Evolutionary conservation across 208 protist genomes (phyloP), one percentile per base, ranked within the genome.

Genomic region (Trichomonas vaginalis): DNA sequence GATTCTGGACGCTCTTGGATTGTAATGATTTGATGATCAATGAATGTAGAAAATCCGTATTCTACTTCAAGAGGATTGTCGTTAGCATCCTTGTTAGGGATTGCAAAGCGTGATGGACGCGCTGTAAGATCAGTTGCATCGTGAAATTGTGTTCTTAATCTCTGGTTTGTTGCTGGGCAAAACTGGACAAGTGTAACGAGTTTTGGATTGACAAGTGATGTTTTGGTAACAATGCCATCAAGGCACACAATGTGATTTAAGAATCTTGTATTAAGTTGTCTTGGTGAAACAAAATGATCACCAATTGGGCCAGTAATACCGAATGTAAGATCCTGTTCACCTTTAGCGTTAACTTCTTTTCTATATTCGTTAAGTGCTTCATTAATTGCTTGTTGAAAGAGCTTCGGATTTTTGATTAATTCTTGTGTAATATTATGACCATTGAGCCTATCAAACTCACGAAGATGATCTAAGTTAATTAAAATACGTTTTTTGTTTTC

Each of bases 11-110:
- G 98, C 97, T 96, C 95, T 95, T 96, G 96, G 32, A 97, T 62
- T n/a, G 95, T 95, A 12, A 97, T 95, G 32, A 95, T 40, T 96
- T 97, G 97, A 95, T 96, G 96, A 97, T 99, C 99, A 62, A 98
- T 97, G 97, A 99, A 99, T 61, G 97, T 97, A 46, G 97, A 99
- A 21, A 99, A 97, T 9, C 99, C 99, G 96, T 98, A 98, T 96
- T 99, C 99, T 0, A 99, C 99, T 70, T 97, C 97, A 37, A 99
- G 97, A 21, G 97, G 96, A 96, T 99, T 98, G 49, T 99, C 99
- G 40, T 99, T 97, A 88, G 98, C 98, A 95, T 99, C 99, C 90
- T 97, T 97, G 35, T 46, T 79, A 23, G 80, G 46, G 0, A 95
- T 39, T 2, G 61, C 95, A 40, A 95, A 37, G 37, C 87, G 45